Evolutionary conservation across 2,329 filamentous ascomycete genomes (phyloP).

Genomic region (Keithomyces neogunnii): DNA sequence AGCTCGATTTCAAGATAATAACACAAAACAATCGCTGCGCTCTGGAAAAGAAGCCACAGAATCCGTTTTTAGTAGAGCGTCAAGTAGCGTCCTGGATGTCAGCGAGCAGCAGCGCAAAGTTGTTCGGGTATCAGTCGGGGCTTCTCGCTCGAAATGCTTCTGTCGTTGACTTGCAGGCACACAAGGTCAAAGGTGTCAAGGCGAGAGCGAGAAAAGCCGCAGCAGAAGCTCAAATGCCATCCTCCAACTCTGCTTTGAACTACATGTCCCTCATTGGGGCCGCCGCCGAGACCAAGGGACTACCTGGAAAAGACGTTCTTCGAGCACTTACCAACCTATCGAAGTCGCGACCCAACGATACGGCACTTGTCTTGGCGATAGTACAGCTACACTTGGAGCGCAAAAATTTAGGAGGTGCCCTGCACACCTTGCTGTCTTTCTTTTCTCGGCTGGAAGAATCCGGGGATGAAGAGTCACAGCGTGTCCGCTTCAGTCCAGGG

Average conservation of each 20-base stretch:
- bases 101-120: constrained; percentile 48
- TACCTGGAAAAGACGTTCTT: constrained; percentile 57
- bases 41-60: constrained; percentile 34
- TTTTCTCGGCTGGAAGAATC: constrained; percentile 62
- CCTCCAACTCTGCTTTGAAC: constrained; percentile 24
- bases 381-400: constrained; percentile 72
- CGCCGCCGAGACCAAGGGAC: constrained; percentile 60
- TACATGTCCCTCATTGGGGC: constrained; percentile 50
- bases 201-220: constrained; percentile 36
- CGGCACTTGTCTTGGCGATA: constrained; percentile 72
- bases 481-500: constrained; percentile 75
- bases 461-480: constrained; percentile 44
- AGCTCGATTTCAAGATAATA: constrained; percentile 57
- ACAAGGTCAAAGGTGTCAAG: constrained; percentile 58
- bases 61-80: constrained; percentile 62
- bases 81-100: constrained; percentile 46
- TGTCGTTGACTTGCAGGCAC: constrained; percentile 54
- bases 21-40: constrained; percentile 54
- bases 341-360: constrained; percentile 66
- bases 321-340: constrained; percentile 61
- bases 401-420: constrained; percentile 64
- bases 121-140: constrained; percentile 61
- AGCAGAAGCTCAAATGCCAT: constrained; percentile 16
- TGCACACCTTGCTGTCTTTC: constrained; percentile 67
- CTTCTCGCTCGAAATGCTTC: constrained; percentile 52